Base-by-base conservation (phyloP, 1,139 yeast species). In the Hyphopichia khmerensis region DNA sequence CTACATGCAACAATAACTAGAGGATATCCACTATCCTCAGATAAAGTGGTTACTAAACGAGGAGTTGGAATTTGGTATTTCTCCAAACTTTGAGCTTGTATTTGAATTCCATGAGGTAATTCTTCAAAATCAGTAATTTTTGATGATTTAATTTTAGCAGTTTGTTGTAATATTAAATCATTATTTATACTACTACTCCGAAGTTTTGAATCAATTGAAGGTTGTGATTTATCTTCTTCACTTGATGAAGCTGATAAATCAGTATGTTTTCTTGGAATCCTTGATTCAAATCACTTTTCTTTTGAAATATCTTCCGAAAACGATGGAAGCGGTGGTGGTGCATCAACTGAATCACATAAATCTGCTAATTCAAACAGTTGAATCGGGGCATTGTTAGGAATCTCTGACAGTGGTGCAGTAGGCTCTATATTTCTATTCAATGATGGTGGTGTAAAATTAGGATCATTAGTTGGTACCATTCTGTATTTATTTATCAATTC, bases 1-100 rank as follows among this genome's bases (percentile, higher is more conserved):
- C 99, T 99, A 65, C 99, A 93, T 2, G 99, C 98, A 24, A 93
- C 98, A 44, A 93, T 79, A 14, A 93, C 97, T 50, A 93, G 73
- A 1, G 99, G 99, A 50, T 84, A 78, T 64, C 91, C 91, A 47
- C 84, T 72, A 44, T 87, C 82, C 55, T 90, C 95, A 46, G 80
- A 69, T 58, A 93, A 67, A 40, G 77, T 77, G 27, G 83, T 80
- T 26, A 90, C 86, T 43, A 93, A 72, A 47, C 98, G 72, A 64
- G 93, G 97, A 1, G 85, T 78, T 1, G 99, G 98, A 63, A 93
- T 93, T 43, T 69, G 65, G 65, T 93, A 93, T 38, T 80, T 75
- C 9, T 76, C 77, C 29, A 90, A 65, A 4, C 65, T 69, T 49
- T 79, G 79, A 0, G 98, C 93, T 62, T 93, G 99, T 50, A 98